phyloP scores from a whole-genome alignment of 176 grass and related monocot genomes.

The Triticum urartu region DNA sequence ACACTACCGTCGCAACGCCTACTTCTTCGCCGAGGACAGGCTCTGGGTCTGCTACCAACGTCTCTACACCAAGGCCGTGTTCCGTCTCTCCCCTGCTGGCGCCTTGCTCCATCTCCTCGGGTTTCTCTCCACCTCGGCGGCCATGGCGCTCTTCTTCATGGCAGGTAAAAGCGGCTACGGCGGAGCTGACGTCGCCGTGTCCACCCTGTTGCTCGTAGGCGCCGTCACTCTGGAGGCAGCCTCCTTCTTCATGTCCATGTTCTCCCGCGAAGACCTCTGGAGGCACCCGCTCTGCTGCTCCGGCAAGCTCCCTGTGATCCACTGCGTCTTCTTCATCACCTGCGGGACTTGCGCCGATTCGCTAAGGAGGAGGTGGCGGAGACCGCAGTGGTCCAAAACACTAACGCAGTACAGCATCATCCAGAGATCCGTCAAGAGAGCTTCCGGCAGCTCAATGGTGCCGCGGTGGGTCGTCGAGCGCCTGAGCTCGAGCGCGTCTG shows the following conservation, averaged over 20 bases:
- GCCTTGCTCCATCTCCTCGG: constrained; percentile 3
- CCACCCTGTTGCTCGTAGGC: constrained; percentile 3
- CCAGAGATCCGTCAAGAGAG: not conserved
- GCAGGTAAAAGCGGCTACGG: not conserved
- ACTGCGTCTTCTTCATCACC: not conserved
- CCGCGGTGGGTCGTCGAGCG: not conserved
- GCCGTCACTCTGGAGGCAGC: constrained; percentile 9
- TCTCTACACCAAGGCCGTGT: constrained; percentile 22
- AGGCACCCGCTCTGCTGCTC: constrained; percentile 26
- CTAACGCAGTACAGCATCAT: constrained; percentile 16
- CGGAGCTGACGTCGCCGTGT: not conserved
- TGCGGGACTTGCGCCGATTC: not conserved
- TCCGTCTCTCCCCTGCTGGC: not conserved
- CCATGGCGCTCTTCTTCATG: constrained; percentile 25
- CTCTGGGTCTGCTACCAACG: constrained; percentile 31
- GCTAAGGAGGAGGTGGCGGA: constrained; percentile 15
- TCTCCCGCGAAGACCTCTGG: constrained; percentile 16
- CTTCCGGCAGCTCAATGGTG: not conserved
- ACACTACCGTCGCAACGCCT: not conserved
- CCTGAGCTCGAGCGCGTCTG: not conserved
- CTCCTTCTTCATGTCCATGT: constrained; percentile 10
- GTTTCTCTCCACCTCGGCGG: constrained; percentile 12
- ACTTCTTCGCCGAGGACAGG: constrained; percentile 22
- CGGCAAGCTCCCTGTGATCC: not conserved
- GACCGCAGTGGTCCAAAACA: constrained; percentile 1